Percentiles rank a stretch among this genome's conserved stretches.
Evolutionary conservation across 805 yeast species (phyloP).

Genomic region (Saccharomycopsis lassenensis): DNA sequence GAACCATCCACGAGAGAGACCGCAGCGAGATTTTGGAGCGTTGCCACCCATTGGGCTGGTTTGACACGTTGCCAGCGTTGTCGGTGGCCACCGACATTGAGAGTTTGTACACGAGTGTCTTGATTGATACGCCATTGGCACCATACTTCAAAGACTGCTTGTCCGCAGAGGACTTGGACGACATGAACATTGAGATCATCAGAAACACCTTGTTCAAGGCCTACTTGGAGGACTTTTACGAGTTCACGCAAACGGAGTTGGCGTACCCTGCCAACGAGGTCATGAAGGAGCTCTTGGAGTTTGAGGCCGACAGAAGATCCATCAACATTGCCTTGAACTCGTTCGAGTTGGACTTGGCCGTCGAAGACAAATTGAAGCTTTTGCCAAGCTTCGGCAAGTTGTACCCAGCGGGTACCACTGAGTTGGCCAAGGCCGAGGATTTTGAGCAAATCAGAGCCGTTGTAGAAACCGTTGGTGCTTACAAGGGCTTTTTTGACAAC

Average conservation of each 20-base stretch:
- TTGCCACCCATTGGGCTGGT: constrained; percentile 98
- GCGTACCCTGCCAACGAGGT: constrained; percentile 71
- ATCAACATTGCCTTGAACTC: constrained; percentile 89
- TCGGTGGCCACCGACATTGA: constrained; percentile 92
- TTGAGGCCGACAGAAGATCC: constrained; percentile 93
- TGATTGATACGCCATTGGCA: constrained; percentile 95
- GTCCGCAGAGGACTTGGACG: constrained; percentile 78
- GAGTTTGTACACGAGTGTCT: constrained; percentile 82
- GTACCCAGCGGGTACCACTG: constrained; percentile 55
- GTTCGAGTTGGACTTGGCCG: constrained; percentile 67
- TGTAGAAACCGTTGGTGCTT: constrained; percentile 56
- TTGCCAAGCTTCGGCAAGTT: constrained; percentile 79
- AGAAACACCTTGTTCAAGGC: constrained; percentile 89
- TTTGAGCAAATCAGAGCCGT: constrained; percentile 66
- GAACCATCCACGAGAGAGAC: constrained; percentile 92
- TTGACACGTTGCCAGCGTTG: constrained; percentile 91
- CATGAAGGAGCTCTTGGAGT: constrained; percentile 66
- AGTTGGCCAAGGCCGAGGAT: constrained; percentile 71
- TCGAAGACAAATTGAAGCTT: constrained; percentile 57
- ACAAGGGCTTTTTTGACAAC: constrained; percentile 42
- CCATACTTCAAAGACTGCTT: constrained; percentile 90
- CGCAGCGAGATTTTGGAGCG: constrained; percentile 76
- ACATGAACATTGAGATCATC: constrained; percentile 87
- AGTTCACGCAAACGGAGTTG: constrained; percentile 50
- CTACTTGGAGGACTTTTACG: constrained; percentile 76